A percentile compares a stretch with the other conserved stretches of the same genome.
These are phyloP conservation scores for Taphrina pruni DNA, from an alignment of 1,139 yeast species.

Conservation along the genomic window DNA sequence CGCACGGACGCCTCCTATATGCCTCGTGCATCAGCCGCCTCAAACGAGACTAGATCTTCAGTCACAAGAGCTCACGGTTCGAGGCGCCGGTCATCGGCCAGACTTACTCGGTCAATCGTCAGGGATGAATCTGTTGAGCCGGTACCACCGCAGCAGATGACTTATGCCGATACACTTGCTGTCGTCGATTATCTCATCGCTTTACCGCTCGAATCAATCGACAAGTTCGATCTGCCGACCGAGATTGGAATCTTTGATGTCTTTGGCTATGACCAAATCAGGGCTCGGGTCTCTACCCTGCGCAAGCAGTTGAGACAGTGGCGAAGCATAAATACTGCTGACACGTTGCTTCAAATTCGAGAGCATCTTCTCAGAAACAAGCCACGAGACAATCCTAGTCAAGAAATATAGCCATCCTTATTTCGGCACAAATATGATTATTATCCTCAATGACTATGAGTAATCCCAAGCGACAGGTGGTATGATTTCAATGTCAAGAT, in stretches of 20 bases:
- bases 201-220: slow-evolving; percentile 3
- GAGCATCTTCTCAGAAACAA: background rate
- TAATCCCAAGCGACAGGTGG: no score
- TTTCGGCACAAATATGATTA: no score
- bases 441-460: no score
- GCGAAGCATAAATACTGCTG: background rate
- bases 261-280: slow-evolving; percentile 11
- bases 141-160: background rate
- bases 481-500: no score
- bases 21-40: background rate
- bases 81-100: background rate
- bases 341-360: slow-evolving; percentile 1
- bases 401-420: background rate
- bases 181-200: slow-evolving; percentile 9
- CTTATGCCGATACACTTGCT: background rate
- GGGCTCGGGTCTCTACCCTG: background rate
- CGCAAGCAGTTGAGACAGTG: slow-evolving; percentile 2
- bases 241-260: background rate
- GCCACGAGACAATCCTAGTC: slow-evolving; percentile 13
- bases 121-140: background rate
- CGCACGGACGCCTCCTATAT: slow-evolving; percentile 4
- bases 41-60: background rate
- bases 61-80: background rate
- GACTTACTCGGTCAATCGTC: background rate
- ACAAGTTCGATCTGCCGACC: background rate